These are phyloP conservation scores for Penicillium macrosclerotiorum DNA, from an alignment of 495 filamentous ascomycete genomes.

Conservation along the genomic window DNA sequence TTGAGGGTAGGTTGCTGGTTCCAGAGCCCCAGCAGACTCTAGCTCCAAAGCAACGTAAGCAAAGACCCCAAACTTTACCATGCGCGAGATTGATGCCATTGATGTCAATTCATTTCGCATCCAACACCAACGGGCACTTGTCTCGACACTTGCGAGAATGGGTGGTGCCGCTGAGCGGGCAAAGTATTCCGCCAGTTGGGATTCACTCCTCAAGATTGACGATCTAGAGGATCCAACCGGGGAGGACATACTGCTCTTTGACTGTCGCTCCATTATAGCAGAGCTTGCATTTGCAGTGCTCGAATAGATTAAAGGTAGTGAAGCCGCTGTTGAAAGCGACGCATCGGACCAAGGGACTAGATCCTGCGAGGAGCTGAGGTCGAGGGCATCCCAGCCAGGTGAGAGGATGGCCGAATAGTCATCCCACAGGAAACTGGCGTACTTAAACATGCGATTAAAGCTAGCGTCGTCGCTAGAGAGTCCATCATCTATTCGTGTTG, in stretches of 20 bases:
- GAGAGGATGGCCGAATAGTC: conserved; percentile 11
- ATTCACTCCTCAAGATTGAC: no score
- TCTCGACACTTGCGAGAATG: conserved; percentile 10
- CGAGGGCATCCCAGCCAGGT: conserved; percentile 2
- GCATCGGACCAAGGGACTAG: conserved; percentile 3
- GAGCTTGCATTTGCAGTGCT: neutral
- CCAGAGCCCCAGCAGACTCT: conserved; percentile 5
- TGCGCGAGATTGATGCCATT: conserved; percentile 6
- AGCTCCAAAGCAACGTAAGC: conserved; percentile 11
- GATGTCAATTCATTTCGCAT: conserved; percentile 12
- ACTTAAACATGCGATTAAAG: conserved; percentile 34
- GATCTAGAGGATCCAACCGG: conserved; percentile 3
- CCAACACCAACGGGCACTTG: conserved; percentile 11
- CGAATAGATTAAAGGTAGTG: neutral
- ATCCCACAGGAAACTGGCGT: conserved; percentile 40
- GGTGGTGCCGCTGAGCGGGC: conserved; percentile 10
- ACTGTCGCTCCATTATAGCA: conserved; percentile 1
- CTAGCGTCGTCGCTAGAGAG: neutral
- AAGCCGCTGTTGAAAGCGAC: conserved; percentile 1
- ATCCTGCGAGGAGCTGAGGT: conserved; percentile 6
- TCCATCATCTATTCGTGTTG: neutral
- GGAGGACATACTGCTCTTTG: neutral
- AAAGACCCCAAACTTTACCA: conserved; percentile 11
- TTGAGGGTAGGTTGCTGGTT: conserved; percentile 8
- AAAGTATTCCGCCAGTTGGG: conserved; percentile 10